phyloP scores from a whole-genome alignment of 2,329 filamentous ascomycete genomes.

The Neonectria hederae region DNA sequence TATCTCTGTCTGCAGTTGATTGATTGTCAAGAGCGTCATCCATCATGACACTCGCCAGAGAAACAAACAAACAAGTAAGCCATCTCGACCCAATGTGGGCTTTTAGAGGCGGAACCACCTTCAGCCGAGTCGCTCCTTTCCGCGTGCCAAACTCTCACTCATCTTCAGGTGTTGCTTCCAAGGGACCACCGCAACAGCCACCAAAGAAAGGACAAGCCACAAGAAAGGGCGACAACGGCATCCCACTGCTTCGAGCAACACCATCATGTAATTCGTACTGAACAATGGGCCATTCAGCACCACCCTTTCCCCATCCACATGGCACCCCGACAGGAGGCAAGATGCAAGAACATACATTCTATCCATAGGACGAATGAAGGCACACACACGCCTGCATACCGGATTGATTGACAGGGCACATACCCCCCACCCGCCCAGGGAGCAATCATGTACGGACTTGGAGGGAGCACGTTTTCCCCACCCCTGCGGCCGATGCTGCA shows the following conservation, averaged over 20 bases:
- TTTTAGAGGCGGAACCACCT: neutral
- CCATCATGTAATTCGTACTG: neutral
- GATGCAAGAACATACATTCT: constrained; percentile 1
- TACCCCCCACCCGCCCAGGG: neutral
- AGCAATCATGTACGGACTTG: constrained; percentile 1
- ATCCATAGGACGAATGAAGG: constrained; percentile 9
- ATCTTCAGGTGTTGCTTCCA: neutral
- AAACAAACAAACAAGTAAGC: neutral
- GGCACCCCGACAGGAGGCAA: constrained; percentile 1
- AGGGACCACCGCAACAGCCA: too few relatives aligned
- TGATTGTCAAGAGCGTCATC: neutral
- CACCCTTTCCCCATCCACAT: constrained; percentile 15
- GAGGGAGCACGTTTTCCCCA: constrained; percentile 26
- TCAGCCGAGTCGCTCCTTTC: neutral
- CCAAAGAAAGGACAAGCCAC: too few relatives aligned
- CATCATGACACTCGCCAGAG: neutral
- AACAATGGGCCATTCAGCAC: neutral
- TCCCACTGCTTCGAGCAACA: neutral
- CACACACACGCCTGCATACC: constrained; percentile 19
- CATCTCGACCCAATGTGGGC: neutral
- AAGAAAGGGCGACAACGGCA: constrained; percentile 4
- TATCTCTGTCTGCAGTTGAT: constrained; percentile 8
- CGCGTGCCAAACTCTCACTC: neutral
- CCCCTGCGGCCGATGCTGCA: constrained; percentile 37
- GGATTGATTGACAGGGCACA: constrained; percentile 30